Base-by-base conservation (phyloP, 371 early-diverging fungal genomes). In the Vairimorpha apis region DNA sequence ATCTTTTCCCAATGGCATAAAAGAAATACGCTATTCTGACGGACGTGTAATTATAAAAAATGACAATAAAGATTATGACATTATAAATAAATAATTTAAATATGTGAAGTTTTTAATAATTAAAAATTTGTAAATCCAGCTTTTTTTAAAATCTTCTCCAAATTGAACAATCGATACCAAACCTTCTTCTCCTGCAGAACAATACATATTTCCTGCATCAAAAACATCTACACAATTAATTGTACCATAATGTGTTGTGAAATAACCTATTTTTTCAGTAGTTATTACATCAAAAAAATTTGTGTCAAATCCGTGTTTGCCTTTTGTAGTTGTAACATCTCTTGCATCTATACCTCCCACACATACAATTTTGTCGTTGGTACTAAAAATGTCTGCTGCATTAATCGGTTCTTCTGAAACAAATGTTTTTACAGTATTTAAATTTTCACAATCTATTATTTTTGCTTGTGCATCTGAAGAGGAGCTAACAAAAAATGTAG, bases 221-320 rank as follows among this genome's bases (percentile, higher is more conserved):
- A 91, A 91, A 73, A 95, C 91, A 32, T 94, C 94, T 73, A 97
- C 87, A 16, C 95, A 93, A 86, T 97, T 97, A 85, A 97, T 94
- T 66, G 98, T 96, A 78, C 97, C 95, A 85, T 97, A 96, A 81
- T 99, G 99, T 45, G 96, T 95, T 85, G 89, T 92, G 59, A 92
- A 91, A 74, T 93, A 89, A 43, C 95, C 97, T 47, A 96, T 88
- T 83, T 95, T 95, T 79, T 93, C 91, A 73, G 91, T 91, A 72
- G 92, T 88, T 51, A 94, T 88, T 80, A 90, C 88, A 87, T 99
- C 97, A 87, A 88, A 99, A 88, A 97, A 94, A 72, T 95, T 87
- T 76, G 90, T 89, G 83, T 97, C 96, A 86, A 99, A 97, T 85
- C 94, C 94, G 81, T 90, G 89, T 79, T 91, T 88, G 62, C 90